Percentiles rank a stretch among this genome's conserved stretches.
phyloP scores from a whole-genome alignment of 441 rosid species.

The Croton laevigatus region DNA sequence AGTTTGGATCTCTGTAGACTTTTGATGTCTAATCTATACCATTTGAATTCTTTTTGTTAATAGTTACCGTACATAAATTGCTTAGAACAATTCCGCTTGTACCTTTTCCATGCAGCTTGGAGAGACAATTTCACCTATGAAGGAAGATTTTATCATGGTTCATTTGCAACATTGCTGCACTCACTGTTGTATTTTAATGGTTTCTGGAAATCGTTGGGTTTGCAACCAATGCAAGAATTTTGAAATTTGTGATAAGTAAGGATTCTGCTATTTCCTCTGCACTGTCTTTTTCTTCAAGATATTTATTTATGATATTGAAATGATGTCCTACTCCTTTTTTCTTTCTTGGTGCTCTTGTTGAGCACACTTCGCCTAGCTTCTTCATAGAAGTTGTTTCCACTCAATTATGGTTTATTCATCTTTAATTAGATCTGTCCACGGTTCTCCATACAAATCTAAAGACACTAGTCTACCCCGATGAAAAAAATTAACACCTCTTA shows the following conservation, averaged over 20 bases:
- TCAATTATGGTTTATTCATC: neutral
- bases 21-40: neutral
- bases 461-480: neutral
- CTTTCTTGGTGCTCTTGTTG: neutral
- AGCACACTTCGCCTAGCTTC: neutral
- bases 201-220: conserved; percentile 86
- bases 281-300: neutral
- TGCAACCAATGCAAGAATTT: conserved; percentile 95
- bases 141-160: conserved; percentile 99
- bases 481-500: neutral
- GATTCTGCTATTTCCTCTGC: conserved; percentile 18
- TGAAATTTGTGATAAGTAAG: conserved; percentile 95
- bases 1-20: conserved; percentile 27
- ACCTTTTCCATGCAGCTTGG: conserved; percentile 65
- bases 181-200: conserved; percentile 91
- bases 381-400: neutral
- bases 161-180: conserved; percentile 90
- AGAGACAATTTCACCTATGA: conserved; percentile 97
- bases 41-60: neutral
- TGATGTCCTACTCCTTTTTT: neutral
- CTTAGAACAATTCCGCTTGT: neutral
- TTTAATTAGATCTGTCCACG: neutral
- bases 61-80: neutral
- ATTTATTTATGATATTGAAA: neutral
- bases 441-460: neutral